Conservation (phyloP, 2,329 filamentous ascomycete genomes). For the Neophaeococcomyces aloes region DNA sequence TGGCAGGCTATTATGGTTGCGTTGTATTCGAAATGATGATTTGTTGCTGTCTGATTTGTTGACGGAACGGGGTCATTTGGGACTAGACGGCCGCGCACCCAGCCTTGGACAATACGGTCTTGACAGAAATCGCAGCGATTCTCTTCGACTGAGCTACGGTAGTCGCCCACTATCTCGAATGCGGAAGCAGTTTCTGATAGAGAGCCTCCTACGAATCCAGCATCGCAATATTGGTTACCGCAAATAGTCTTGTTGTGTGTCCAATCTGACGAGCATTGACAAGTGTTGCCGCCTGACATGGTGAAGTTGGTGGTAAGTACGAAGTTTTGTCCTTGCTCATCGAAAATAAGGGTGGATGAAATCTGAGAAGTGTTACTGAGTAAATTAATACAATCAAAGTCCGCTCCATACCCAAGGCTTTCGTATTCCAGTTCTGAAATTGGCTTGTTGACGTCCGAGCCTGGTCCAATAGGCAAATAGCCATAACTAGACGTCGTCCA, state of each 20-base stretch:
- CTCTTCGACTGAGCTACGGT: no score
- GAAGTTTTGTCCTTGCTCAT: background rate
- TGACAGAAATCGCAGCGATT: background rate
- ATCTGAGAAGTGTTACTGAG: background rate
- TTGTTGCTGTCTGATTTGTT: background rate
- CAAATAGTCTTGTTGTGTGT: no score
- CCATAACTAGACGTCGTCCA: constrained; percentile 1
- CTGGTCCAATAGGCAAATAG: background rate
- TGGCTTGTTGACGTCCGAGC: background rate
- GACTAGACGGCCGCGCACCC: background rate
- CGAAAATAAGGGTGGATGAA: background rate
- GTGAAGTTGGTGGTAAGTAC: background rate
- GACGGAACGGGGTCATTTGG: background rate
- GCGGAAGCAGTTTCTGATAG: no score
- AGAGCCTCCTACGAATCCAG: no score
- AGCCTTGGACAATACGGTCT: background rate
- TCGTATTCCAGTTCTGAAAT: background rate
- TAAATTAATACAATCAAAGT: background rate
- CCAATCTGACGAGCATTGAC: background rate
- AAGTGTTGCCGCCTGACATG: background rate
- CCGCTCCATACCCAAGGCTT: background rate
- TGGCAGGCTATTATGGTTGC: constrained; percentile 4
- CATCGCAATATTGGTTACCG: no score
- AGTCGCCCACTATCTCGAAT: no score
- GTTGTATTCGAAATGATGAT: constrained; percentile 5